Base-by-base conservation (phyloP, 129 eudicot species). In the Rutidosis leptorrhynchoides region DNA sequence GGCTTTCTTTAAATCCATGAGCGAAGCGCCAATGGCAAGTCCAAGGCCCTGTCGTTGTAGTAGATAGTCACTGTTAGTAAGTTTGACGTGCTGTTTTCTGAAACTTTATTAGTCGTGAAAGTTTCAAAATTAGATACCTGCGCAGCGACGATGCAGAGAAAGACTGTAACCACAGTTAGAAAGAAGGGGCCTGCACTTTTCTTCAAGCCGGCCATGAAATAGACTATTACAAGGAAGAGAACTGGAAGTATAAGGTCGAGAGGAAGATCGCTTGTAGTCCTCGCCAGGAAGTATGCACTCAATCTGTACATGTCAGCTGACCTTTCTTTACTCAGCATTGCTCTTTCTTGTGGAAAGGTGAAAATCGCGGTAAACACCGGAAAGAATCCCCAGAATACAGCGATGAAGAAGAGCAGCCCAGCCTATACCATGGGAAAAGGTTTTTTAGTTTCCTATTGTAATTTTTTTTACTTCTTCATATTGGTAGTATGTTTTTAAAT, bases 341-440 rank as follows among this genome's bases (percentile, higher is more conserved):
- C 96, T 71, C 90, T 72, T 78, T 91, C 96, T 88, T 91, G 98
- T n/a, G 98, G 98, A 74, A 91, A 91, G 54, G 96, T 81, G 43
- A 91, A 91, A 33, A 91, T 91, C 29, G 98, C 98, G 7, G 98
- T 87, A 82, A 88, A 87, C 14, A 91, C 98, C 0, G 98, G 98
- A 30, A 91, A 88, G 55, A 91, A 91, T 7, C 90, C 98, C 98
- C 96, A 91, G 63, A 91, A 91, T 7, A 91, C 98, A 1, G 96
- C 83, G 3, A 91, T 81, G 79, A 91, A 91, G 82, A 91, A 88
- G 14, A 91, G 73, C 74, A 91, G 42, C 48, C 98, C 98, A 33
- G 90, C 95, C 96, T 91, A 90, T n/a, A n/a, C n/a, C n/a, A n/a
- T n/a, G n/a, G n/a, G n/a, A n/a, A n/a, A n/a, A n/a, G n/a, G n/a